Evolutionary conservation across 768 basidiomycete species (phyloP).

Genomic region (Kwoniella bestiolae): DNA sequence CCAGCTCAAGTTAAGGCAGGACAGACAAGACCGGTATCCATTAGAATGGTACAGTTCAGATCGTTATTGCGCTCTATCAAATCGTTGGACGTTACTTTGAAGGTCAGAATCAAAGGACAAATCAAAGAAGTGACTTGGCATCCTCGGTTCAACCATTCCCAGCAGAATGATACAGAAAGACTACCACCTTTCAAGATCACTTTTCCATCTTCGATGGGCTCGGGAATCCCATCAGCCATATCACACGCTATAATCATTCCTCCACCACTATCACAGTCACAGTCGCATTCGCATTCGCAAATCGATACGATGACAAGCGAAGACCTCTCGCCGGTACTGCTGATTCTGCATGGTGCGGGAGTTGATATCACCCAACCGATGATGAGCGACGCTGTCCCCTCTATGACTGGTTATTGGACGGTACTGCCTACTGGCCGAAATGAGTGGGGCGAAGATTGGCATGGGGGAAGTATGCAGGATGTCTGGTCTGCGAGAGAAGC

Average conservation of each 20-base stretch:
- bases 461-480: constrained; percentile 76
- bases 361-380: constrained; percentile 68
- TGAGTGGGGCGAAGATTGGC: constrained; percentile 93
- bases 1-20: constrained; percentile 7
- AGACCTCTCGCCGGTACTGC: constrained; percentile 63
- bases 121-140: constrained; percentile 15
- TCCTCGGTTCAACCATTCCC: constrained; percentile 22
- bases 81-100: constrained; percentile 11
- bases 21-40: constrained; percentile 27
- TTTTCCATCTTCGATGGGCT: constrained; percentile 24
- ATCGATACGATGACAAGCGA: constrained; percentile 60
- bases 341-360: constrained; percentile 72
- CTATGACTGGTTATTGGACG: constrained; percentile 70
- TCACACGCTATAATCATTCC: constrained; percentile 52
- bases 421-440: constrained; percentile 81
- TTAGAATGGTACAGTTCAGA: constrained; percentile 8
- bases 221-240: constrained; percentile 25
- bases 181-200: constrained; percentile 35
- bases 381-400: constrained; percentile 70
- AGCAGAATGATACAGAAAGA: background rate
- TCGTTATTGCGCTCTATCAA: constrained; percentile 4
- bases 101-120: background rate
- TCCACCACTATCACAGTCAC: constrained; percentile 12
- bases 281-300: too few relatives aligned
- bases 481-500: constrained; percentile 69